phyloP scores from a whole-genome alignment of 192 early-diverging fungal genomes.

The Coemansia sp. region DNA sequence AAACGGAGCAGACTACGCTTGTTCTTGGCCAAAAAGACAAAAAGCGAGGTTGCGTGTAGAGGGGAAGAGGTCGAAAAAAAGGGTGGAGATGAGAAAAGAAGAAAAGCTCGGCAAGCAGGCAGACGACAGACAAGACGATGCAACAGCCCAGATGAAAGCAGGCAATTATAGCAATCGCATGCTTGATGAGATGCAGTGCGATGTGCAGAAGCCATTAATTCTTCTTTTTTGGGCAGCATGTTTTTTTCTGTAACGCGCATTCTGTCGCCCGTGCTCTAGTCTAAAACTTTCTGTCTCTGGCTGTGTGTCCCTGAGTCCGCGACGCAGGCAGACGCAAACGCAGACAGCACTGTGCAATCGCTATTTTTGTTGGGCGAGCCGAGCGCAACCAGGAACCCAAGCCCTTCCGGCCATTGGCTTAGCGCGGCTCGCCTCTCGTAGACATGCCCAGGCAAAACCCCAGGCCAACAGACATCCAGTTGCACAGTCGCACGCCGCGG shows the following conservation, averaged over 20 bases:
- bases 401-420: too few species aligned
- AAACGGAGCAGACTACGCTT: slow-evolving; percentile 2
- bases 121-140: background rate
- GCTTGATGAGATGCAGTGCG: background rate
- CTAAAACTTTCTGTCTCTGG: background rate
- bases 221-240: slow-evolving; percentile 2
- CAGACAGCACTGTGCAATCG: background rate
- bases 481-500: background rate
- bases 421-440: too few species aligned
- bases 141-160: background rate
- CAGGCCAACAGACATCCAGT: too few species aligned
- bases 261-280: background rate
- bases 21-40: slow-evolving; percentile 1
- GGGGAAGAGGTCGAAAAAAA: slow-evolving; percentile 3
- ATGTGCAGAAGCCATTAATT: slow-evolving; percentile 8
- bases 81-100: slow-evolving; percentile 5
- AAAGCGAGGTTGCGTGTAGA: background rate
- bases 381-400: too few species aligned
- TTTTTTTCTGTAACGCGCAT: background rate
- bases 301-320: too few species aligned
- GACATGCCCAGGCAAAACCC: too few species aligned
- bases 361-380: background rate
- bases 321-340: too few species aligned
- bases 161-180: background rate
- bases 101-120: background rate